A percentile compares a stretch with the other conserved stretches of the same genome.
phyloP scores from a whole-genome alignment of 2,329 filamentous ascomycete genomes.

The Sclerotinia spermophila region DNA sequence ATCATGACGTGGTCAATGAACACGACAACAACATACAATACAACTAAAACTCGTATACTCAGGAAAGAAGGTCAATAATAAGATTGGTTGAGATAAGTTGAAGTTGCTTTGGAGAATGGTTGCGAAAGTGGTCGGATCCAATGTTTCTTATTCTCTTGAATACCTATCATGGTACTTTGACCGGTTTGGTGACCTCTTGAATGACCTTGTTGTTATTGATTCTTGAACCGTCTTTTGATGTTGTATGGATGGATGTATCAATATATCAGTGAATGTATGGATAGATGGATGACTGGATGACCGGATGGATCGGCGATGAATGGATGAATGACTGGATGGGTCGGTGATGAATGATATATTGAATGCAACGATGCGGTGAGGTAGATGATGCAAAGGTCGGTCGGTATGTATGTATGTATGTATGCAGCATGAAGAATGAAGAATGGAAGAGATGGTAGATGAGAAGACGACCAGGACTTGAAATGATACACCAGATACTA shows the following conservation, averaged over 20 bases:
- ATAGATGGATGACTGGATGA: not conserved
- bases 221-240: not conserved
- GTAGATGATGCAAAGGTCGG: not conserved
- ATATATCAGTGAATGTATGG: too few species aligned
- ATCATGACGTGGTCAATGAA: constrained; percentile 3
- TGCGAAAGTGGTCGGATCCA: not conserved
- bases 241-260: not conserved
- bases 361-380: not conserved
- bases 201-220: not conserved
- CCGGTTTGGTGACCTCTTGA: not conserved
- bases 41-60: not conserved
- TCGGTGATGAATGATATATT: not conserved
- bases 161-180: constrained; percentile 6
- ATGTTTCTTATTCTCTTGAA: not conserved
- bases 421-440: not conserved
- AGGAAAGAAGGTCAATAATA: not conserved
- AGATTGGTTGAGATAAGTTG: not conserved
- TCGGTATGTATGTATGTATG: not conserved
- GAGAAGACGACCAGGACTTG: not conserved
- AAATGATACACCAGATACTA: not conserved
- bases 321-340: not conserved
- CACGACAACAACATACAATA: not conserved
- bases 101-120: not conserved
- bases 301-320: not conserved
- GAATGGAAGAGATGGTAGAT: not conserved